Conservation (phyloP, 352 stramenopile species). For the Globisporangium paddicum region DNA sequence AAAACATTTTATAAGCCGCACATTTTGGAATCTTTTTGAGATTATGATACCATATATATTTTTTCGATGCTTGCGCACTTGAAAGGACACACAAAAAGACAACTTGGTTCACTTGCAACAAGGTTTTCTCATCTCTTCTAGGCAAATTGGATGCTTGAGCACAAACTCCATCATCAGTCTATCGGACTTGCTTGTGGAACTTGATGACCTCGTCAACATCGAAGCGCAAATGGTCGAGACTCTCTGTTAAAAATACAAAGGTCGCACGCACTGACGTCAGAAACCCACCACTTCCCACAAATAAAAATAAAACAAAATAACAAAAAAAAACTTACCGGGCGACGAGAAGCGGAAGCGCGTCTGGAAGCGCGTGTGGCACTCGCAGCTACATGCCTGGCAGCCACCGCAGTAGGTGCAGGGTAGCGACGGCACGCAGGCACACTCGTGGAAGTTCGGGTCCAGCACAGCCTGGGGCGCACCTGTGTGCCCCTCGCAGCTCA, state of each 20-base stretch:
- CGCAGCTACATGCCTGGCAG: conserved; percentile 76
- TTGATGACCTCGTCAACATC: conserved; percentile 43
- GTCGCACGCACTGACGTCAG: conserved; percentile 6
- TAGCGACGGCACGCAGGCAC: conserved; percentile 51
- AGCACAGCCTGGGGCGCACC: conserved; percentile 63
- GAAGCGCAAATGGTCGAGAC: conserved; percentile 27
- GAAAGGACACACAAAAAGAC: no score
- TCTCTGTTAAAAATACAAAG: conserved; percentile 16
- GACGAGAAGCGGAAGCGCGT: conserved; percentile 75
- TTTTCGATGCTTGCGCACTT: no score
- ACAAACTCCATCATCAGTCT: not conserved
- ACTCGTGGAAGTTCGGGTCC: conserved; percentile 71
- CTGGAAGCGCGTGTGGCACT: conserved; percentile 86
- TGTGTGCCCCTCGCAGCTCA: conserved; percentile 75
- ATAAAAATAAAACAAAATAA: not conserved
- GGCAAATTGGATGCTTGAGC: no score
- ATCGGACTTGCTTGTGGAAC: conserved; percentile 28
- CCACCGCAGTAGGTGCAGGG: conserved; percentile 65
- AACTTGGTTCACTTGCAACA: no score
- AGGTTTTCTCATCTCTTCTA: no score
- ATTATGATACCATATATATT: no score
- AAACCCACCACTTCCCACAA: conserved; percentile 1
- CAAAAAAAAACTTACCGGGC: conserved; percentile 40
- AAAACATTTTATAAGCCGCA: no score
- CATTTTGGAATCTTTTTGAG: no score